Percentiles rank a stretch among this genome's conserved stretches.
Conservation (phyloP, 169 alveolate species). For the Cryptosporidium tyzzeri region DNA sequence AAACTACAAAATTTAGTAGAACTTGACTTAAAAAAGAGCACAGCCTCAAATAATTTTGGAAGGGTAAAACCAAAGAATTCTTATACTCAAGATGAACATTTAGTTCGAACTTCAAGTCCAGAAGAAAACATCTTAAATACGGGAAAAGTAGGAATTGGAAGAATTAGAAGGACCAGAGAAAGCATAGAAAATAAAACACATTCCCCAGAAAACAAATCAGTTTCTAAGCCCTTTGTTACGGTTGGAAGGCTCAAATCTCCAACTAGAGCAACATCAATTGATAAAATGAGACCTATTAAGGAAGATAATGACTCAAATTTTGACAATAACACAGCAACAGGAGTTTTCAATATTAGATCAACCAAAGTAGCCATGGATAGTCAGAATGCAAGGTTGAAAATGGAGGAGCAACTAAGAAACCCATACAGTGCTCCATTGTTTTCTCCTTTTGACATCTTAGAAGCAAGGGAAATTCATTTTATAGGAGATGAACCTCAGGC, state of each 20-base stretch:
- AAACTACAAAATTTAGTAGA: background rate
- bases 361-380: background rate
- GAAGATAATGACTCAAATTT: background rate
- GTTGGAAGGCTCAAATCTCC: constrained; percentile 60
- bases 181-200: background rate
- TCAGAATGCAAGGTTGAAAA: background rate
- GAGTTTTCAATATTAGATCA: background rate
- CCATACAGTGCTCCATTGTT: background rate
- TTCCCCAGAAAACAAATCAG: background rate
- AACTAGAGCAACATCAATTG: constrained; percentile 27
- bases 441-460: background rate
- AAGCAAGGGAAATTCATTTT: background rate
- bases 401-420: background rate
- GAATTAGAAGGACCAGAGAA: constrained; percentile 12
- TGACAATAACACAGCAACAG: background rate
- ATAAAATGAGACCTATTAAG: constrained; percentile 19
- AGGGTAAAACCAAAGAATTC: background rate
- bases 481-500: background rate
- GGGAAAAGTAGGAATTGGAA: constrained; percentile 35
- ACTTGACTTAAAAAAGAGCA: background rate
- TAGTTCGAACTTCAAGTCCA: background rate
- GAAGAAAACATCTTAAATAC: background rate
- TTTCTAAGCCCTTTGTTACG: constrained; percentile 14
- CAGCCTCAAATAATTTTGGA: constrained; percentile 13
- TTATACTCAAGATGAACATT: background rate